Base-by-base conservation (phyloP, 1,284 basidiomycete species). In the Gastroboletus turbinatus region DNA sequence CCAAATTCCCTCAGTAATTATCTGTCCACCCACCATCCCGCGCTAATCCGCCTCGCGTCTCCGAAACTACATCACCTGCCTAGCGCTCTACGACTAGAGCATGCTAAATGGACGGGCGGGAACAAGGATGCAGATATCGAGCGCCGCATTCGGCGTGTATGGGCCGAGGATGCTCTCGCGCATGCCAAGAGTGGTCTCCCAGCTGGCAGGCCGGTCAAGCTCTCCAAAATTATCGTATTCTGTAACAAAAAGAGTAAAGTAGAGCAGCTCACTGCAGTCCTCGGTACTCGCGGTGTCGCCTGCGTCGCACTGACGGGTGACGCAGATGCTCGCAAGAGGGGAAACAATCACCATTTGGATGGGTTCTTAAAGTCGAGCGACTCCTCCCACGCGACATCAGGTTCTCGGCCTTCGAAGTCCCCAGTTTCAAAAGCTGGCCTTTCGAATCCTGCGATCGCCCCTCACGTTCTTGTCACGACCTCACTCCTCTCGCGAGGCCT, bases 401-500 rank as follows among this genome's bases (percentile, higher is more conserved):
- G 32, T 9, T 9, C 55, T 55, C 45, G 17, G 17, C 25, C 52
- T 61, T 67, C 67, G 6, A 58, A 53, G 3, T 43, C 57, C 6
- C 48, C 45, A 0, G 47, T 53, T 44, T 50, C 35, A 9, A 53
- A 46, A 46, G 52, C 54, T 14, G 56, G 59, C 3, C 52, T 51
- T 9, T 69, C 58, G 14, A 71, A 74, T 40, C 63, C 67, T 1
- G 60, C 63, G 30, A 59, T 67, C 6, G 64, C 70, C 0, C 84
- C 90, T 16, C 81, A 87, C 55, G 86, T 95, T 29, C 78, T 96
- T 63, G 81, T 96, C 55, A 95, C 94, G 25, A 96, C 94, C 0
- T 95, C 93, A 11, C 78, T 96, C 23, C 85, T 96, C 30, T 93
- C 92, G n/a, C 84, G 94, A 17, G 94, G 94, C 4, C 80, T 96